phyloP scores from a whole-genome alignment of 2,329 filamentous ascomycete species.

The Cladosporium cucumerinum region DNA sequence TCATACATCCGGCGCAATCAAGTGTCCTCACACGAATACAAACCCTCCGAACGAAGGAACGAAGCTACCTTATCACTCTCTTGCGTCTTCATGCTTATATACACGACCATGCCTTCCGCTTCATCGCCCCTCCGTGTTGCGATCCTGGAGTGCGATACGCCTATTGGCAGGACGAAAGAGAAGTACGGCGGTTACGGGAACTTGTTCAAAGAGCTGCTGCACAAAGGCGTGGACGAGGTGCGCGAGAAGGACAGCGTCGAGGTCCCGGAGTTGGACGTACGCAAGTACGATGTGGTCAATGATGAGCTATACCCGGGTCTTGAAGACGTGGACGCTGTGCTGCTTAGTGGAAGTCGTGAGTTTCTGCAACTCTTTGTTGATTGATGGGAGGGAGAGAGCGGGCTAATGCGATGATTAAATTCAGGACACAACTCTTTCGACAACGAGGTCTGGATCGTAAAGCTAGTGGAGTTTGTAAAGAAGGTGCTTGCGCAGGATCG shows the following conservation, averaged over 20 bases:
- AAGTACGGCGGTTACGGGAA: conserved; percentile 71
- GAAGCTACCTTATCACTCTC: background rate
- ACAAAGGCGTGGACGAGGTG: conserved; percentile 46
- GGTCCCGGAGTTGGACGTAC: conserved; percentile 53
- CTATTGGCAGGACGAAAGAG: conserved; percentile 59
- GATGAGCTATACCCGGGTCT: conserved; percentile 67
- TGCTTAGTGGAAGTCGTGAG: conserved; percentile 64
- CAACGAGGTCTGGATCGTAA: conserved; percentile 70
- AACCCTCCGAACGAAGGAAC: background rate
- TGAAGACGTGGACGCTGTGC: conserved; percentile 72
- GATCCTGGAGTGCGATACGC: conserved; percentile 83
- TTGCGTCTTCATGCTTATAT: background rate
- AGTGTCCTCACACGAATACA: background rate
- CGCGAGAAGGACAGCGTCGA: conserved; percentile 47
- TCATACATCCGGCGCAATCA: background rate
- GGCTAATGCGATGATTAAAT: background rate
- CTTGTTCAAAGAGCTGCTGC: conserved; percentile 52
- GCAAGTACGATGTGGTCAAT: conserved; percentile 67
- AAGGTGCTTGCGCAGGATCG: conserved; percentile 58
- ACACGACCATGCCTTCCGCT: background rate
- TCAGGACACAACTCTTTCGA: conserved; percentile 71
- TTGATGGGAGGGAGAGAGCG: background rate
- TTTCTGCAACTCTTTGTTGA: background rate
- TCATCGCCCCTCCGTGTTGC: conserved; percentile 63
- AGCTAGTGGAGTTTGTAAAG: conserved; percentile 65